phyloP scores from a whole-genome alignment of 169 alveolate genomes.

The Plasmodium yoelii region DNA sequence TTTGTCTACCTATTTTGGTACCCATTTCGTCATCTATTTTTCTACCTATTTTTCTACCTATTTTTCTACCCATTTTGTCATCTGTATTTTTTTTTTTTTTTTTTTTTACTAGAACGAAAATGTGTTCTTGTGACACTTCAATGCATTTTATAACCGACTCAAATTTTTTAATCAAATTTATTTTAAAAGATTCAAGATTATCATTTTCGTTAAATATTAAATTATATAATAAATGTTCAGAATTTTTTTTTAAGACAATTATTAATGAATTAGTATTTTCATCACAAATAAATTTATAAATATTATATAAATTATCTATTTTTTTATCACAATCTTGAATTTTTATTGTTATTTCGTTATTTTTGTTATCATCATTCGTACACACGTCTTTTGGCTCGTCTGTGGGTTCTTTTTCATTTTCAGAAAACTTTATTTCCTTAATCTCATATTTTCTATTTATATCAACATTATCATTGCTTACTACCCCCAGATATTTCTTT shows the following conservation, averaged over 20 bases:
- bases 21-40: no score
- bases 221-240: conserved; percentile 1
- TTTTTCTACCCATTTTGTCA: no score
- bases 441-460: no score
- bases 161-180: conserved; percentile 4
- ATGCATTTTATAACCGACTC: conserved; percentile 18
- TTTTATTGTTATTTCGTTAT: not conserved
- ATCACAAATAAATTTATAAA: conserved; percentile 23
- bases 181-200: conserved; percentile 16
- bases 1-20: no score
- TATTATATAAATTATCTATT: conserved; percentile 4
- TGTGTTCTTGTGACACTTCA: conserved; percentile 1
- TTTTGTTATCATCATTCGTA: not conserved
- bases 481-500: conserved; percentile 23
- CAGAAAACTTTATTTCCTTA: not conserved
- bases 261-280: conserved; percentile 20
- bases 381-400: not conserved
- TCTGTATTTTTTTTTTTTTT: not conserved
- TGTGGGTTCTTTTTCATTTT: not conserved
- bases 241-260: conserved; percentile 16
- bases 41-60: no score
- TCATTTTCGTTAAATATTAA: conserved; percentile 22
- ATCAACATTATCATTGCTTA: conserved; percentile 14
- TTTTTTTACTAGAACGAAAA: conserved; percentile 29
- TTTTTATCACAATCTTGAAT: not conserved